Evolutionary conservation across 345 rosid species (phyloP).

Genomic region (Hirschfeldia incana): DNA sequence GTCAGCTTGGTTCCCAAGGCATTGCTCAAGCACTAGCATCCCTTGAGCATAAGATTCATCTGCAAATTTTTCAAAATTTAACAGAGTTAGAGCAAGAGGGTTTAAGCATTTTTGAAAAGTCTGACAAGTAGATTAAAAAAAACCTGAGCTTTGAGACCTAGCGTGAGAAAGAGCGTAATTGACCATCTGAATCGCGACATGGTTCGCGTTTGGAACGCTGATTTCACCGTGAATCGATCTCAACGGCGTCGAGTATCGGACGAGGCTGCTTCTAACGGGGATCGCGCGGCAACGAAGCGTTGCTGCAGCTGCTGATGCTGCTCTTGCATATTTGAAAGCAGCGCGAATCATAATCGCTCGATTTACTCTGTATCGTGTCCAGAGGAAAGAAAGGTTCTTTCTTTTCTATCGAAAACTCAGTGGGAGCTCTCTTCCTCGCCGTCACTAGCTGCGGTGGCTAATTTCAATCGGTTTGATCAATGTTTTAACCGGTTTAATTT

Average conservation of each 20-base stretch:
- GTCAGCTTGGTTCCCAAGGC: constrained; percentile 56
- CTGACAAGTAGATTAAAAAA: background rate
- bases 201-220: constrained; percentile 49
- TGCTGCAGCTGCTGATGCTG: constrained; percentile 8
- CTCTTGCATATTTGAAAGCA: constrained; percentile 41
- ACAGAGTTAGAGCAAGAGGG: background rate
- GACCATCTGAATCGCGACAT: constrained; percentile 86
- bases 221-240: constrained; percentile 55
- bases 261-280: background rate
- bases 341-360: constrained; percentile 49
- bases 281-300: constrained; percentile 25
- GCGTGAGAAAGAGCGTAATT: constrained; percentile 80
- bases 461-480: background rate
- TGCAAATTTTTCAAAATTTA: constrained; percentile 6
- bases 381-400: constrained; percentile 12
- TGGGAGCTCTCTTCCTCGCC: constrained; percentile 4
- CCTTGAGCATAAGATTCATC: constrained; percentile 82
- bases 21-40: constrained; percentile 81
- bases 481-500: background rate
- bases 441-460: background rate
- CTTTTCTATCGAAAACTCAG: background rate
- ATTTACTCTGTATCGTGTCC: background rate
- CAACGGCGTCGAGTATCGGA: constrained; percentile 23
- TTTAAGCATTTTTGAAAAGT: background rate
- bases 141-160: constrained; percentile 75